phyloP scores from a whole-genome alignment of 176 grass and related monocot genomes.

The Oropetium thomaeum region DNA sequence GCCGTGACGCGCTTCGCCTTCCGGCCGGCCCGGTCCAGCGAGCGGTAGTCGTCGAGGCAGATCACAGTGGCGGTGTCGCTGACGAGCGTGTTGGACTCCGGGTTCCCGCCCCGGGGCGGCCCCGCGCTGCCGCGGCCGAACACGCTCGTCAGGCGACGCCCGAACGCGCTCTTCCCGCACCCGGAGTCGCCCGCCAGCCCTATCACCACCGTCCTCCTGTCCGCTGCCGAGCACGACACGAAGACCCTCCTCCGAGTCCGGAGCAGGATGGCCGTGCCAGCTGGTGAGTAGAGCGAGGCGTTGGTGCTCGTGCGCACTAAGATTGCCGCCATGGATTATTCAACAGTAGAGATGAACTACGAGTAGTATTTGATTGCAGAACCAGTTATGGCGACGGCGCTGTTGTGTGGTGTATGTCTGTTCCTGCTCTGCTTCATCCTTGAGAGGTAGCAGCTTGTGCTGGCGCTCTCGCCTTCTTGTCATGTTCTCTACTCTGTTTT shows the following conservation, averaged over 20 bases:
- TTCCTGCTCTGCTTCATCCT: background rate
- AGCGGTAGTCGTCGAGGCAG: conserved; percentile 74
- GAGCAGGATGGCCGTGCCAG: conserved; percentile 31
- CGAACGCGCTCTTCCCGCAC: conserved; percentile 69
- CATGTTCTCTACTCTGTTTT: background rate
- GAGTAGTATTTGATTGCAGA: no score
- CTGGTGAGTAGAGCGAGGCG: conserved; percentile 23
- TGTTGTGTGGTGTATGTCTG: background rate
- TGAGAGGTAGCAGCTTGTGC: no score
- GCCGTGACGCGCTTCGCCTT: conserved; percentile 52
- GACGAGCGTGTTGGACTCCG: conserved; percentile 59
- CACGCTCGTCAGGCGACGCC: conserved; percentile 65
- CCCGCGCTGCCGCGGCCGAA: conserved; percentile 41
- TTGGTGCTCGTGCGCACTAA: conserved; percentile 27
- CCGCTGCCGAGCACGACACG: conserved; percentile 42
- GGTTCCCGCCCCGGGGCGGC: conserved; percentile 51
- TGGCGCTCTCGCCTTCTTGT: no score
- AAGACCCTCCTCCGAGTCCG: background rate
- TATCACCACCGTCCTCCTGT: conserved; percentile 57
- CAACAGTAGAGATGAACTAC: conserved; percentile 10
- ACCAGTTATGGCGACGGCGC: background rate
- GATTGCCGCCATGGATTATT: conserved; percentile 57
- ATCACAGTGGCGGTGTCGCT: conserved; percentile 52
- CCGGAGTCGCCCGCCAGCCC: conserved; percentile 69
- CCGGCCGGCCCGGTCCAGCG: conserved; percentile 54